Base-by-base conservation (phyloP, 352 stramenopile genomes). In the Phytophthora nicotianae region DNA sequence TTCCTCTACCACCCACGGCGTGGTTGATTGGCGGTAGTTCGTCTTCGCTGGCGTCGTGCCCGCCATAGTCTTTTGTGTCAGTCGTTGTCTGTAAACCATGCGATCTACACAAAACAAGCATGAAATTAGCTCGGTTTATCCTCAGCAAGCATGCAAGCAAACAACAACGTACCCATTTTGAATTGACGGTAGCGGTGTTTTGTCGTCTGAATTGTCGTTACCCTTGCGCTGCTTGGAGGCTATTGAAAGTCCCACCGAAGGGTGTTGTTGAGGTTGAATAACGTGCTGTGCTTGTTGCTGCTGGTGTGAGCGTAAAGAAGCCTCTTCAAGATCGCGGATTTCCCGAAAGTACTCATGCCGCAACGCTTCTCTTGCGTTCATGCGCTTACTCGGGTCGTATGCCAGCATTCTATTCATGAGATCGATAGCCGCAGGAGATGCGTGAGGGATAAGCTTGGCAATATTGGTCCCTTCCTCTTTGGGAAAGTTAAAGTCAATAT, bases 401-500 rank as follows among this genome's bases (percentile, higher is more conserved):
- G 81, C 71, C 32, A 97, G 72, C 79, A 97, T 91, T 62, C 95
- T 91, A 50, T 81, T 69, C 72, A 91, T 93, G 2, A 98, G 72
- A 33, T 98, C 93, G 40, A 97, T 81, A 23, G 85, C 88, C n/a
- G 90, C 77, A 10, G 83, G 20, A n/a, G 85, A 86, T 21, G 84
- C 86, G 64, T 97, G 89, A 10, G 92, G 90, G 21, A 99, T 85
- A 9, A 98, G 74, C 66, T 98, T 91, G 37, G 69, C 58, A 32
- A 93, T 77, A 46, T 60, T 88, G 41, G 81, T 88, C 10, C 94
- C 96, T 26, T 97, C 83, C 46, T 98, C 90, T 19, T 79, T 80
- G 3, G 86, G 68, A 61, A 98, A 98, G 48, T 96, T 89, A 50
- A 98, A 98, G 51, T 97, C 92, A 14, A 97, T 88, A 56, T 98